Base-by-base conservation (phyloP, 768 basidiomycete species). In the Mycena vitilis region DNA sequence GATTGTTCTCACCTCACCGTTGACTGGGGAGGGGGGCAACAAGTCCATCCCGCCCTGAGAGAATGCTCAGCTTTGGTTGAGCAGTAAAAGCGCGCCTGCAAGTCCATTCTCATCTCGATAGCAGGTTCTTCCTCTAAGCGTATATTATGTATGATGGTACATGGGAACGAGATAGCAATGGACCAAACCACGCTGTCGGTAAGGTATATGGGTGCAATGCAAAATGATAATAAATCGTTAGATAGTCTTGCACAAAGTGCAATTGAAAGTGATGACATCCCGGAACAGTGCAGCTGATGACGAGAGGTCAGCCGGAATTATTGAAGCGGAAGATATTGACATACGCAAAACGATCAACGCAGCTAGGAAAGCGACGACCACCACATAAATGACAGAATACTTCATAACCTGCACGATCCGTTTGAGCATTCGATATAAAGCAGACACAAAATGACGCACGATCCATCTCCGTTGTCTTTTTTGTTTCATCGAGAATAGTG, bases 401-500 rank as follows among this genome's bases (percentile, higher is more conserved):
- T 94, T 95, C 76, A 94, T 81, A 74, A 95, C 86, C 91, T 91
- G 73, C 20, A 55, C 9, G 36, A 34, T 38, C 60, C 69, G 60
- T 44, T 44, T 48, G 25, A 74, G 30, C 68, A 72, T 20, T 59
- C 47, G 6, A 66, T 18, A 58, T 25, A 30, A 20, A 22, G 36
- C 37, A 63, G 30, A 62, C 36, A 61, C 70, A 20, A 47, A 60
- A 48, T 8, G 30, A 83, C 87, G 71, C 73, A 92, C 92, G 75
- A 97, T 97, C 93, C 94, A 95, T 73, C 96, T 84, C 64, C 96
- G 87, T 77, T 95, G 94, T 72, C 93, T 86, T 83, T 95, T 94
- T 81, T 96, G 95, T 81, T 96, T 96, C 62, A 93, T 94, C 15
- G 94, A 95, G 86, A 95, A 98, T 65, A 98, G 84, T 13, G 96